These are phyloP conservation scores for Dissophora ornata DNA, from an alignment of 192 early-diverging fungal genomes.

Conservation along the genomic window DNA sequence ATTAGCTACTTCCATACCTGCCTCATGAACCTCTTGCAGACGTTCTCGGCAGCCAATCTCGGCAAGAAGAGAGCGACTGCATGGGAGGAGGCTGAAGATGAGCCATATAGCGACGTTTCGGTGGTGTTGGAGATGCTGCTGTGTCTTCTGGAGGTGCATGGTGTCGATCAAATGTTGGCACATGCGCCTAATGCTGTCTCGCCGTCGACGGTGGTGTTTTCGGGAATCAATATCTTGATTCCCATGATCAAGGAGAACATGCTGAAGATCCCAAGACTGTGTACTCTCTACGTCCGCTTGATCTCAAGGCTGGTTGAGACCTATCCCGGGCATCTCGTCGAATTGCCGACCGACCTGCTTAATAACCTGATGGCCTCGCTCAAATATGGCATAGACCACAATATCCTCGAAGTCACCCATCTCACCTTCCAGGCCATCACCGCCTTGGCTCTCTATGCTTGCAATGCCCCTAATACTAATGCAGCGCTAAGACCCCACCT, in stretches of 20 bases:
- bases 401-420: conserved; percentile 69
- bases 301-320: conserved; percentile 71
- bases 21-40: conserved; percentile 63
- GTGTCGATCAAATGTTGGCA: conserved; percentile 46
- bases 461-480: conserved; percentile 55
- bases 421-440: conserved; percentile 73
- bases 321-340: conserved; percentile 69
- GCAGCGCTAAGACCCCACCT: conserved; percentile 44
- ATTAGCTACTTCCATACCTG: conserved; percentile 60
- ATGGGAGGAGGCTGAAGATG: conserved; percentile 69
- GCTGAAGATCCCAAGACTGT: conserved; percentile 74
- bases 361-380: conserved; percentile 69
- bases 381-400: conserved; percentile 70
- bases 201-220: conserved; percentile 75
- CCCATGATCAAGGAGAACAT: conserved; percentile 79
- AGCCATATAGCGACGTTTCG: conserved; percentile 72
- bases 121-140: conserved; percentile 65
- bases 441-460: conserved; percentile 65
- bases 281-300: conserved; percentile 73
- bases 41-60: conserved; percentile 66
- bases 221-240: conserved; percentile 74
- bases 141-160: conserved; percentile 31
- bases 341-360: conserved; percentile 61
- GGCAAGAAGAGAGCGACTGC: conserved; percentile 57
- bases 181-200: conserved; percentile 36